These are phyloP conservation scores for Vavraia culicis DNA, from an alignment of 371 early-diverging fungal species.

Conservation along the genomic window DNA sequence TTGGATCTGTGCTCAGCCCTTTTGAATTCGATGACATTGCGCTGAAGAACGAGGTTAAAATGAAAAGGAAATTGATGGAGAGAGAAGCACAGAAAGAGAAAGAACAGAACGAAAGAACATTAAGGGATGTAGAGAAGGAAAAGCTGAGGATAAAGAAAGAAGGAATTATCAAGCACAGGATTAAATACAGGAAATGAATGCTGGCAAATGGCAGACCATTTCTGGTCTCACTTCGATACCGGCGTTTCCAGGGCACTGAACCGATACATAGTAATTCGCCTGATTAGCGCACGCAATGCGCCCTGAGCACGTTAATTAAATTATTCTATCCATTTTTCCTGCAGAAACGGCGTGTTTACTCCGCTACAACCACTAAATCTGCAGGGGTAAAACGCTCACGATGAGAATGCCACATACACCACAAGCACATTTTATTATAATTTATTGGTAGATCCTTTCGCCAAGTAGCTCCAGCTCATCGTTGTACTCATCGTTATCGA, in stretches of 20 bases:
- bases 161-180: too few species aligned
- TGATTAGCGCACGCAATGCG: not conserved
- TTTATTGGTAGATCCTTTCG: constrained; percentile 27
- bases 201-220: too few species aligned
- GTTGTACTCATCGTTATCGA: constrained; percentile 30
- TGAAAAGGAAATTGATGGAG: not conserved
- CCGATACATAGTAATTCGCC: not conserved
- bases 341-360: not conserved
- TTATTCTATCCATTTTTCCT: not conserved
- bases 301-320: not conserved
- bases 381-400: not conserved
- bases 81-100: too few species aligned
- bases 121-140: too few species aligned
- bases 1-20: too few species aligned
- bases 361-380: not conserved
- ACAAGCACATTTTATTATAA: constrained; percentile 3
- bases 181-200: too few species aligned
- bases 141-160: too few species aligned
- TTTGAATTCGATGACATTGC: not conserved
- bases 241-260: too few species aligned
- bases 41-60: not conserved
- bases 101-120: too few species aligned
- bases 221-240: too few species aligned
- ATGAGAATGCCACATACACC: not conserved
- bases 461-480: constrained; percentile 25